These are phyloP conservation scores for Candida neerlandica DNA, from an alignment of 1,139 yeast genomes.

Conservation along the genomic window DNA sequence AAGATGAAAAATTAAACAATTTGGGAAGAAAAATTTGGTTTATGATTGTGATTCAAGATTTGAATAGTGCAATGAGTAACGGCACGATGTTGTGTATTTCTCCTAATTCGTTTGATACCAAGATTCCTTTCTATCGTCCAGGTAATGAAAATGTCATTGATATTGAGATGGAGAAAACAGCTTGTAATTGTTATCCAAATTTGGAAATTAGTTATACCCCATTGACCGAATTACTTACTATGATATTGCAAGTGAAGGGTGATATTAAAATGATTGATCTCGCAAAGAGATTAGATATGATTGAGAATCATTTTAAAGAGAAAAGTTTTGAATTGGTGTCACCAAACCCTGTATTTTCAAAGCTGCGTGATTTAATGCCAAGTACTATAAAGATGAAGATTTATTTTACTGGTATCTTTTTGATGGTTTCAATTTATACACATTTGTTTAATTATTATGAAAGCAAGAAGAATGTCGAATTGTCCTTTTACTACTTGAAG, in stretches of 20 bases:
- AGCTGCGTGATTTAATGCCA: slow-evolving; percentile 11
- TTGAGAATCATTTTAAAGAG: slow-evolving; percentile 22
- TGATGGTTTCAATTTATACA: slow-evolving; percentile 29
- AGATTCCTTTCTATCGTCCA: slow-evolving; percentile 30
- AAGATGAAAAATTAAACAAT: slow-evolving; percentile 29
- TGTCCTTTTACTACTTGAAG: slow-evolving; percentile 33
- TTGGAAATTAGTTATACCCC: slow-evolving; percentile 22
- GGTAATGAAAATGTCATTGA: slow-evolving; percentile 36
- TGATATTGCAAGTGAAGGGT: slow-evolving; percentile 24
- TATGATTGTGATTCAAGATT: slow-evolving; percentile 35
- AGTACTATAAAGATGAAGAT: slow-evolving; percentile 25
- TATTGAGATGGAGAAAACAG: slow-evolving; percentile 26
- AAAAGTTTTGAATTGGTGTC: slow-evolving; percentile 16
- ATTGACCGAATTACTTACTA: slow-evolving; percentile 20
- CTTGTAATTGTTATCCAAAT: slow-evolving; percentile 19
- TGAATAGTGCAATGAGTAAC: slow-evolving; percentile 35
- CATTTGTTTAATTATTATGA: slow-evolving; percentile 44
- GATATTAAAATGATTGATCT: slow-evolving; percentile 23
- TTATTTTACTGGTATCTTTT: slow-evolving; percentile 25
- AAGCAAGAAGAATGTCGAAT: slow-evolving; percentile 22
- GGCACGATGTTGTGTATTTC: slow-evolving; percentile 41
- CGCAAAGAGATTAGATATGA: slow-evolving; percentile 18
- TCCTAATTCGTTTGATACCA: slow-evolving; percentile 36
- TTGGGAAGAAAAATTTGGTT: slow-evolving; percentile 41
- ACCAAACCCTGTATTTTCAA: slow-evolving; percentile 8